phyloP scores from a whole-genome alignment of 305 asterid genomes.

The Fraxinus xanthoxyloides region DNA sequence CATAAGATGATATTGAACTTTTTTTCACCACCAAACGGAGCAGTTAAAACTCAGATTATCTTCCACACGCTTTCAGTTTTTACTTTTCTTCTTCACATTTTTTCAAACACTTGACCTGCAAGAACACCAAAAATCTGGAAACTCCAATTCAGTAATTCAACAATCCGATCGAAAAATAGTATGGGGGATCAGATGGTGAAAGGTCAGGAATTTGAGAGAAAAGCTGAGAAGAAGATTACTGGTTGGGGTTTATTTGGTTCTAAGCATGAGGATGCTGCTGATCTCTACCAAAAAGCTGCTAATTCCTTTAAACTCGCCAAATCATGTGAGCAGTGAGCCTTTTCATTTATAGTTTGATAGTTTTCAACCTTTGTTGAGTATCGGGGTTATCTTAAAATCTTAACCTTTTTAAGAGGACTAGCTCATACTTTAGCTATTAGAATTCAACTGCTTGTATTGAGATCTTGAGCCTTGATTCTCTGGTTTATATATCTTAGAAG shows the following conservation, averaged over 20 bases:
- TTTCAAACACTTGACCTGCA: background rate
- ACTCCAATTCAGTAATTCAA: slow-evolving; percentile 7
- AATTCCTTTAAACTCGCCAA: slow-evolving; percentile 41
- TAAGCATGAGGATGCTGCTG: slow-evolving; percentile 46
- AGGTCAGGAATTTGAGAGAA: slow-evolving; percentile 39
- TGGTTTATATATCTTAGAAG: background rate
- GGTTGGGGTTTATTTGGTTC: slow-evolving; percentile 38
- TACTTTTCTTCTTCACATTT: background rate
- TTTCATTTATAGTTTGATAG: background rate
- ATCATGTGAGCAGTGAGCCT: slow-evolving; percentile 40
- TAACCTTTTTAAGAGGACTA: background rate
- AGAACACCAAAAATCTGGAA: background rate
- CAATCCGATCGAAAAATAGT: slow-evolving; percentile 12
- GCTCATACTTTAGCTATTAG: background rate
- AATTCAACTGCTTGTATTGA: background rate
- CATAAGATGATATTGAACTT: background rate
- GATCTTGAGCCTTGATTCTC: background rate
- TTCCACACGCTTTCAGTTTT: background rate
- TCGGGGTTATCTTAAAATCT: background rate
- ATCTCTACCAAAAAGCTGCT: slow-evolving; percentile 37
- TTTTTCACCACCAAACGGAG: background rate
- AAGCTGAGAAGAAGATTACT: slow-evolving; percentile 39
- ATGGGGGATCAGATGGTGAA: slow-evolving; percentile 29
- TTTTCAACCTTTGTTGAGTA: background rate
- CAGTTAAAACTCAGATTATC: background rate